These are phyloP conservation scores for Neurospora hispaniola DNA, from an alignment of 495 filamentous ascomycete species.

Conservation along the genomic window DNA sequence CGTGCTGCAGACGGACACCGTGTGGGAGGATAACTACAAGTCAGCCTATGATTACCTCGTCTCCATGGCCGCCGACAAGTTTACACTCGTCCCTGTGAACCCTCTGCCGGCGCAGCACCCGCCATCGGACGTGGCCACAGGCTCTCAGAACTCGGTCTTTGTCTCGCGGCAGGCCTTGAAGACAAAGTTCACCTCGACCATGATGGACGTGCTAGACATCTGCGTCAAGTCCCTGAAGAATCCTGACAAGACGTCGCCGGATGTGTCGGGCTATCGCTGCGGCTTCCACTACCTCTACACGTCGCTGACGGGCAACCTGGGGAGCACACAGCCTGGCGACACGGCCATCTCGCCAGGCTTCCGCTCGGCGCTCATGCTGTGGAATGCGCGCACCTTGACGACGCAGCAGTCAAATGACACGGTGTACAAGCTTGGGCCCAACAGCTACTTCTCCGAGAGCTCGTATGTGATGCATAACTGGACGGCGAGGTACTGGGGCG, in stretches of 20 bases:
- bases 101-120: neutral
- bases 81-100: neutral
- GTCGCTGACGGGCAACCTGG: slow-evolving; percentile 1
- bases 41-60: neutral
- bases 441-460: neutral
- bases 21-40: neutral
- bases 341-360: neutral
- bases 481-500: neutral
- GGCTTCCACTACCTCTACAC: slow-evolving; percentile 4
- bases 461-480: neutral
- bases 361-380: neutral
- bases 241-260: neutral
- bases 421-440: neutral
- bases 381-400: neutral
- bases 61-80: neutral
- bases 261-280: neutral
- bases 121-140: neutral
- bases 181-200: neutral
- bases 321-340: neutral
- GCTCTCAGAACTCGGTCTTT: slow-evolving; percentile 2
- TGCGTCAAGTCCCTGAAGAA: neutral
- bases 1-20: neutral
- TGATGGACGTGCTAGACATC: slow-evolving; percentile 4
- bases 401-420: neutral
- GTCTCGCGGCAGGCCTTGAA: slow-evolving; percentile 1